A percentile compares a stretch with the other conserved stretches of the same genome.
phyloP scores from a whole-genome alignment of 2,329 filamentous ascomycete species.

The Alternaria arborescens region DNA sequence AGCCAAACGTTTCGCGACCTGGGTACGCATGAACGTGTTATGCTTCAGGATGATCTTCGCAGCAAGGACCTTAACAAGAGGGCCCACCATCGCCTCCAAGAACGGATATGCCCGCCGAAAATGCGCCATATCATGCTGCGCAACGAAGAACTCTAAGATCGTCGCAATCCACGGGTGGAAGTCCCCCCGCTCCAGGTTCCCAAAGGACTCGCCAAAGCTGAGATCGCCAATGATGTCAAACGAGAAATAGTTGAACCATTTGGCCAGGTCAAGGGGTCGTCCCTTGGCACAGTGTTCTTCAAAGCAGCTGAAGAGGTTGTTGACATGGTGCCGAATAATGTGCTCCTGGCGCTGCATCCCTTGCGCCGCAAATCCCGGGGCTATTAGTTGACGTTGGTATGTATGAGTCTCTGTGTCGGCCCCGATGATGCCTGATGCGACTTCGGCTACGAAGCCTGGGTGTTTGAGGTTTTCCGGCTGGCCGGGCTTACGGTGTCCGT shows the following conservation, averaged over 20 bases:
- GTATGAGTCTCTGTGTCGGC: conserved; percentile 9
- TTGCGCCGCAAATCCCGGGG: conserved; percentile 7
- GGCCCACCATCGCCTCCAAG: conserved; percentile 1
- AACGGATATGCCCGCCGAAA: conserved; percentile 6
- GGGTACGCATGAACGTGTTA: conserved; percentile 1
- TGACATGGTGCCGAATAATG: conserved; percentile 6
- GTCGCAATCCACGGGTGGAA: conserved; percentile 32
- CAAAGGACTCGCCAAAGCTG: conserved; percentile 59
- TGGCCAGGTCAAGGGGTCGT: conserved; percentile 15
- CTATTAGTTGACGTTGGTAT: conserved; percentile 8
- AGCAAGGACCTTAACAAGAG: not conserved
- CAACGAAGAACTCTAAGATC: conserved; percentile 26
- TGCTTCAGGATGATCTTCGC: conserved; percentile 4
- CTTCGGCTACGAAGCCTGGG: conserved; percentile 14
- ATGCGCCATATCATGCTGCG: conserved; percentile 14
- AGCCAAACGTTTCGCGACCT: conserved; percentile 11
- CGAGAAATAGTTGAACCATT: conserved; percentile 28
- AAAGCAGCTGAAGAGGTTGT: conserved; percentile 6
- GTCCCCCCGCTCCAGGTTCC: conserved; percentile 21
- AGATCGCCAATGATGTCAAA: conserved; percentile 53
- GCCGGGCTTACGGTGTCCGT: conserved; percentile 10
- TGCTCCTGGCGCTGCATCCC: conserved; percentile 15
- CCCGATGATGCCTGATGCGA: conserved; percentile 11
- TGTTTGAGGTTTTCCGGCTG: conserved; percentile 14
- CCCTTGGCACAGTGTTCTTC: conserved; percentile 5